Percentiles rank a stretch among this genome's conserved stretches.
phyloP scores from a whole-genome alignment of 73 alveolate species.

The Tetrahymena elliotti region DNA sequence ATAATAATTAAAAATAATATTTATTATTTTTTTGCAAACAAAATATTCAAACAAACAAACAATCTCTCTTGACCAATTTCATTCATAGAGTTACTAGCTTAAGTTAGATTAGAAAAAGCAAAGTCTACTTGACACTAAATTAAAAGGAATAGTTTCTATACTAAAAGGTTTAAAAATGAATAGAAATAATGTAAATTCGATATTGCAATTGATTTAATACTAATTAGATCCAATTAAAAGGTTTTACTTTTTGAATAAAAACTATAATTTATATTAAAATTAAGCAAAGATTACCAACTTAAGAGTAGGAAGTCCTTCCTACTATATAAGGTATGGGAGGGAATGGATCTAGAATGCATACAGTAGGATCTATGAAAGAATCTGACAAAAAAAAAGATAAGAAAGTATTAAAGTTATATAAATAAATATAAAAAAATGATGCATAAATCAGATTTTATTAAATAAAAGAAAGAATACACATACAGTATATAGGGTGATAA shows the following conservation, averaged over 20 bases:
- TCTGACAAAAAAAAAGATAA: background rate
- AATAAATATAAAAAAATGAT: background rate
- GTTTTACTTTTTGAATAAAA: background rate
- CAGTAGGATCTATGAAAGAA: background rate
- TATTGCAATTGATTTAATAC: no score
- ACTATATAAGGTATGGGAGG: background rate
- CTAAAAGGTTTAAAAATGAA: background rate
- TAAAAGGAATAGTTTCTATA: no score
- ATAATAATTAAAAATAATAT: no score
- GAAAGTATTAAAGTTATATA: background rate
- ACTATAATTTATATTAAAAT: background rate
- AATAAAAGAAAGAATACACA: background rate
- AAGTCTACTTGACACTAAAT: background rate
- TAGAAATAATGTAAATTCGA: background rate
- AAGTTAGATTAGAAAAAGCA: no score
- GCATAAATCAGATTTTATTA: background rate
- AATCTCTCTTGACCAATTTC: background rate
- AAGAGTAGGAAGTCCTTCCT: background rate
- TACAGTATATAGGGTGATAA: background rate
- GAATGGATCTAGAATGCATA: background rate
- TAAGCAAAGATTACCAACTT: background rate
- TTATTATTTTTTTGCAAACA: background rate
- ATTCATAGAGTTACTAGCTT: background rate
- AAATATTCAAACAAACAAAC: background rate
- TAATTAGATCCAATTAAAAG: background rate